phyloP scores from a whole-genome alignment of 768 basidiomycete species.

The Mycena floridula region DNA sequence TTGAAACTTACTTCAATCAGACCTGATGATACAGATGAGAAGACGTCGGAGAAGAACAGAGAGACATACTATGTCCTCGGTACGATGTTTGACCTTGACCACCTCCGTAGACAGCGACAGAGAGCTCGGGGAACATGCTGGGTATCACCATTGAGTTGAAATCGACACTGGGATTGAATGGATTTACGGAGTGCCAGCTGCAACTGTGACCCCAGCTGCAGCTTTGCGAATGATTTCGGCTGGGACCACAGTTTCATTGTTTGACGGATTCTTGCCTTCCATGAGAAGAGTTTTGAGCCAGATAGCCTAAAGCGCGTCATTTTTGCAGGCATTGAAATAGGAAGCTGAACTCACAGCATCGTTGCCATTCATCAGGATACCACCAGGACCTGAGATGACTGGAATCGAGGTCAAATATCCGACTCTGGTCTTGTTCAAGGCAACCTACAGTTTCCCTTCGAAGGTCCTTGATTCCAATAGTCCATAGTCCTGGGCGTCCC shows the following conservation, averaged over 20 bases:
- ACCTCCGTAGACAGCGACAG: constrained; percentile 21
- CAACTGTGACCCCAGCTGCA: constrained; percentile 17
- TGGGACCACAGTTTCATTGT: no score
- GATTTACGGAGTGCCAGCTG: not conserved
- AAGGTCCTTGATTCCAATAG: no score
- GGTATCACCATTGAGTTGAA: not conserved
- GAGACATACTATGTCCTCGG: constrained; percentile 18
- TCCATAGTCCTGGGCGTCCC: constrained; percentile 10
- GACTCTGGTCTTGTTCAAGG: not conserved
- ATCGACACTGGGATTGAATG: constrained; percentile 5
- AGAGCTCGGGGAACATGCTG: constrained; percentile 15
- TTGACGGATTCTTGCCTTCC: constrained; percentile 6
- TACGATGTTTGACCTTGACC: constrained; percentile 18
- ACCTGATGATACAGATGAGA: no score
- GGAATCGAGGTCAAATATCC: not conserved
- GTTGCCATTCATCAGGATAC: constrained; percentile 18
- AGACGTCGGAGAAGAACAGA: not conserved
- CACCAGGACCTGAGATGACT: constrained; percentile 25
- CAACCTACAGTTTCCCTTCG: constrained; percentile 19
- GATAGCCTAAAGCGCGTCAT: constrained; percentile 1
- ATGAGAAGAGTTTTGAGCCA: no score
- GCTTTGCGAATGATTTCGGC: constrained; percentile 15
- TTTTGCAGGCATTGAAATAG: constrained; percentile 11
- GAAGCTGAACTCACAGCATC: constrained; percentile 16
- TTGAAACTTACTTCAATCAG: no score